These are phyloP conservation scores for Dryadomyces quercus-mongolicae DNA, from an alignment of 2,329 filamentous ascomycete genomes.

Conservation along the genomic window DNA sequence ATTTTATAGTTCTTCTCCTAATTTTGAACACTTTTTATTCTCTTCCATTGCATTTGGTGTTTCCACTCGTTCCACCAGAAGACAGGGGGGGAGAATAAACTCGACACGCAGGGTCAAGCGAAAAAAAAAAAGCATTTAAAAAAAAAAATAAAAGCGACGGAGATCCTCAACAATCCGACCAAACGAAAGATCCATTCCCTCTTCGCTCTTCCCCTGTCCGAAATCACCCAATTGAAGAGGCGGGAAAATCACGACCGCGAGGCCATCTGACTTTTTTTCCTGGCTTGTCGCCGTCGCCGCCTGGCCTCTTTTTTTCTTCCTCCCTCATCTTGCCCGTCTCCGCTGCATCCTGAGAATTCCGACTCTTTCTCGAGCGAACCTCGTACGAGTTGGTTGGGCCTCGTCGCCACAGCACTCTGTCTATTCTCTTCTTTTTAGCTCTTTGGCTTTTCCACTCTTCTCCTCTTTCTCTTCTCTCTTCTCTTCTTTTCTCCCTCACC, in stretches of 20 bases:
- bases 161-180: neutral
- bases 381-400: neutral
- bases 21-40: neutral
- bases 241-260: neutral
- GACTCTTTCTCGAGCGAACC: neutral
- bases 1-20: neutral
- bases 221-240: conserved; percentile 2
- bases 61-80: neutral
- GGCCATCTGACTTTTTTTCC: neutral
- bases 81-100: neutral
- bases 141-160: neutral
- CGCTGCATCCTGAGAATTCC: too few relatives aligned
- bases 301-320: neutral
- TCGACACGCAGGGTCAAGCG: neutral
- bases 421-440: neutral
- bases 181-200: neutral
- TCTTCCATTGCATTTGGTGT: neutral
- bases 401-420: neutral
- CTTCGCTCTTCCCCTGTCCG: neutral
- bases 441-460: neutral
- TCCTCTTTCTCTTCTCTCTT: neutral
- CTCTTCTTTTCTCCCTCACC: neutral
- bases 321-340: neutral
- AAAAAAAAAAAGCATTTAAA: neutral
- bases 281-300: neutral